These are phyloP conservation scores for Poa annua DNA, from an alignment of 176 grass and related monocot species.

Conservation along the genomic window DNA sequence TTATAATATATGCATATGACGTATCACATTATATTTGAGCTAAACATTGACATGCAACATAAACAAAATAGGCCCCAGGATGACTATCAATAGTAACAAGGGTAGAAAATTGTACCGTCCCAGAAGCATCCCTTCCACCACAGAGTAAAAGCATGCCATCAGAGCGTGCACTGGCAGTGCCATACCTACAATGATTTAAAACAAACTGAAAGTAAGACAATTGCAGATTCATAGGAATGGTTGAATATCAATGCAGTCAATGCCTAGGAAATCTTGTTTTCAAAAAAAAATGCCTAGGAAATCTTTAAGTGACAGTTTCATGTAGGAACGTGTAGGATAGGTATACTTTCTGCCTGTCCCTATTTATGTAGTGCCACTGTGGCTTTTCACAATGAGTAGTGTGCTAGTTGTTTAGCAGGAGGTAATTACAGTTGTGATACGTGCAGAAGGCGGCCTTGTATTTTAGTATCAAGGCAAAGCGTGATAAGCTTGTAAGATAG, in stretches of 20 bases:
- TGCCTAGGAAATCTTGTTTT: conserved; percentile 12
- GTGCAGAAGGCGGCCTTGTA: background rate
- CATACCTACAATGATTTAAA: conserved; percentile 72
- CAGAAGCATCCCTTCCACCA: conserved; percentile 97
- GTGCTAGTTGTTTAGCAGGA: conserved; percentile 20
- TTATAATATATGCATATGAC: conserved; percentile 22
- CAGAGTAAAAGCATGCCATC: conserved; percentile 99
- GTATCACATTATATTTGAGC: conserved; percentile 12
- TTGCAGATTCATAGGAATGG: conserved; percentile 24
- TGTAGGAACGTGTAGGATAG: conserved; percentile 24
- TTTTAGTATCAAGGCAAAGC: conserved; percentile 11
- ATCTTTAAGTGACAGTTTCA: conserved; percentile 36
- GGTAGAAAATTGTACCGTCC: conserved; percentile 59
- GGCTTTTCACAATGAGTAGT: conserved; percentile 13
- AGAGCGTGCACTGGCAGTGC: conserved; percentile 92
- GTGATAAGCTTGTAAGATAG: conserved; percentile 12
- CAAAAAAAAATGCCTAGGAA: conserved; percentile 13
- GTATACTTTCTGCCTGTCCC: conserved; percentile 10
- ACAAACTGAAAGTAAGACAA: conserved; percentile 38
- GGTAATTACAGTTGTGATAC: background rate
- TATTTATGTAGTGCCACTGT: conserved; percentile 26
- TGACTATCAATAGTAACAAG: conserved; percentile 39
- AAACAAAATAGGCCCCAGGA: conserved; percentile 15
- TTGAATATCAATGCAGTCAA: conserved; percentile 28
- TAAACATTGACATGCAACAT: conserved; percentile 33